These are phyloP conservation scores for Panicum virgatum DNA, from an alignment of 202 grass and related monocot species.

Conservation along the genomic window DNA sequence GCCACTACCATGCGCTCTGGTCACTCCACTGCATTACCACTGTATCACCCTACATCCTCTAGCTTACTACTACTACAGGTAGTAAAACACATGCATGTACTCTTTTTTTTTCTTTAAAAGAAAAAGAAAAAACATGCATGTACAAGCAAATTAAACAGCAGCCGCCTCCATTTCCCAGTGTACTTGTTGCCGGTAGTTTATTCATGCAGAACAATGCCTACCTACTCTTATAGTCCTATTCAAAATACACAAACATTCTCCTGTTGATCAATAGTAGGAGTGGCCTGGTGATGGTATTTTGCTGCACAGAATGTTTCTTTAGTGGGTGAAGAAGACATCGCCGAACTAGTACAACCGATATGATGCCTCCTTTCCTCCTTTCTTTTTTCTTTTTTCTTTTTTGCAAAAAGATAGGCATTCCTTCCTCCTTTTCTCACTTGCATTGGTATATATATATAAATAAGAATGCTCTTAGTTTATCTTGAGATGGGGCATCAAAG, in stretches of 20 bases:
- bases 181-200: background rate
- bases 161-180: background rate
- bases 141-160: background rate
- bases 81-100: background rate
- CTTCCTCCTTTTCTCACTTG: background rate
- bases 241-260: conserved; percentile 9
- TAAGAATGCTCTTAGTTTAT: background rate
- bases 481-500: conserved; percentile 12
- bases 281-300: background rate
- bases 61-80: background rate
- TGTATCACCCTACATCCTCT: background rate
- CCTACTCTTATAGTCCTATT: background rate
- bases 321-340: conserved; percentile 18
- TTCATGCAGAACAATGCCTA: background rate
- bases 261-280: background rate
- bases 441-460: background rate
- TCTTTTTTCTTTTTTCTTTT: background rate
- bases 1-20: background rate
- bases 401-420: background rate
- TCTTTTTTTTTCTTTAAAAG: too few relatives aligned
- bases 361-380: background rate
- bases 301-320: background rate
- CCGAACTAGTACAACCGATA: conserved; percentile 10
- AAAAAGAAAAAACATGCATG: background rate
- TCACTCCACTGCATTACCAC: background rate